phyloP scores from a whole-genome alignment of 1,284 basidiomycete genomes.

The Schizophyllum commune region DNA sequence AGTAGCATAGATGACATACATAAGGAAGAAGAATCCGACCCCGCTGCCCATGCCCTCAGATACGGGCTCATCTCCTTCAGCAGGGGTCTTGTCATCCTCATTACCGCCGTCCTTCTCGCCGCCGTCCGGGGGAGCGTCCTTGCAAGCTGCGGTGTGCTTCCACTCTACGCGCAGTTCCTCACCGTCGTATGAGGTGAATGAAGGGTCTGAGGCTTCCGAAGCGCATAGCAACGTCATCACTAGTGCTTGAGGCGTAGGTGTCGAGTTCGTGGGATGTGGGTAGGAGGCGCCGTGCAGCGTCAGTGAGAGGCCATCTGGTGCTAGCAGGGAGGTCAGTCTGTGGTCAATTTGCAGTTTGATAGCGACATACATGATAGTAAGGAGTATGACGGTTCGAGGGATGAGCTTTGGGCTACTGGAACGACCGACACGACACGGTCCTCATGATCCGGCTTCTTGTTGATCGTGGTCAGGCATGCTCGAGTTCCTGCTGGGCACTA shows the following conservation, averaged over 20 bases:
- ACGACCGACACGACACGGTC: constrained; percentile 62
- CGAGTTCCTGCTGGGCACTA: constrained; percentile 65
- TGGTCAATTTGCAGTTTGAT: constrained; percentile 2
- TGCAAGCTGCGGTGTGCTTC: constrained; percentile 46
- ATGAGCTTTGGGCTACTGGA: constrained; percentile 47
- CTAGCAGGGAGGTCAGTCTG: constrained; percentile 21
- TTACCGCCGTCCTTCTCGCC: constrained; percentile 17
- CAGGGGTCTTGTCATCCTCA: constrained; percentile 22
- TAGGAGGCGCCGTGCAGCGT: constrained; percentile 56
- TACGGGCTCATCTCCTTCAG: constrained; percentile 1
- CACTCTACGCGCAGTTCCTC: constrained; percentile 50
- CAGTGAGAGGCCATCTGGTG: constrained; percentile 48
- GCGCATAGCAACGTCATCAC: constrained; percentile 55
- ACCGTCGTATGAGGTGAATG: constrained; percentile 55
- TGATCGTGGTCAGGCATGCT: constrained; percentile 64
- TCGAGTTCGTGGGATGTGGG: constrained; percentile 36
- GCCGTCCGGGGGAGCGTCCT: not conserved
- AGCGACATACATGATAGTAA: constrained; percentile 39
- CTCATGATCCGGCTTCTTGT: constrained; percentile 41
- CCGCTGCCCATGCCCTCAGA: constrained; percentile 54
- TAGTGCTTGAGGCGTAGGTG: constrained; percentile 45
- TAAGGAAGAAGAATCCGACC: constrained; percentile 75
- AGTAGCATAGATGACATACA: constrained; percentile 40
- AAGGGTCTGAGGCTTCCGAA: constrained; percentile 34
- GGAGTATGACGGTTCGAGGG: constrained; percentile 31